Evolutionary conservation across 2,329 filamentous ascomycete species (phyloP).

Genomic region (Boeremia lycopersici): DNA sequence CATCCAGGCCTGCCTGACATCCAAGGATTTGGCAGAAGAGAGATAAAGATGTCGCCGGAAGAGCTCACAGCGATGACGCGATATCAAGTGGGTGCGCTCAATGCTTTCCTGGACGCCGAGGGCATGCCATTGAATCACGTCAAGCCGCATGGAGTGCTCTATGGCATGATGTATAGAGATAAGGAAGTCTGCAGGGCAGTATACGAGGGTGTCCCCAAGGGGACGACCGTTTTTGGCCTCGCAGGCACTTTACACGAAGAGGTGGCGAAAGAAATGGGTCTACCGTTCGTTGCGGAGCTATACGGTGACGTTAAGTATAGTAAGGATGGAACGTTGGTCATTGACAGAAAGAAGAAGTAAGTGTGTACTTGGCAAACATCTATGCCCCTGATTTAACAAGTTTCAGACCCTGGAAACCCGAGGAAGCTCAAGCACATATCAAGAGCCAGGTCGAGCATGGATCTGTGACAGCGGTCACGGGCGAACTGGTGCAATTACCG

Average conservation of each 20-base stretch:
- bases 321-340: slow-evolving; percentile 57
- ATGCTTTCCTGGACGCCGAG: slow-evolving; percentile 64
- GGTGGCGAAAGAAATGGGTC: slow-evolving; percentile 58
- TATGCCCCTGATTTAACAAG: slow-evolving; percentile 1
- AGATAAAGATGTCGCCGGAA: slow-evolving; percentile 63
- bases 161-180: slow-evolving; percentile 62
- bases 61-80: slow-evolving; percentile 63
- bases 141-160: slow-evolving; percentile 67
- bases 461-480: slow-evolving; percentile 50
- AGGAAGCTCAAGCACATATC: slow-evolving; percentile 51
- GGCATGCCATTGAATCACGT: slow-evolving; percentile 64
- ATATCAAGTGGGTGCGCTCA: slow-evolving; percentile 69
- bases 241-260: slow-evolving; percentile 62
- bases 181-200: slow-evolving; percentile 59
- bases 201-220: slow-evolving; percentile 58
- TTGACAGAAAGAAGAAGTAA: slow-evolving; percentile 64
- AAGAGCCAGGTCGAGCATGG: slow-evolving; percentile 49
- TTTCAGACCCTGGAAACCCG: slow-evolving; percentile 49
- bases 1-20: slow-evolving; percentile 70
- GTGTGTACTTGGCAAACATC: slow-evolving; percentile 1
- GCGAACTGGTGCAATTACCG: slow-evolving; percentile 50
- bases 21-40: slow-evolving; percentile 67
- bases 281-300: slow-evolving; percentile 61
- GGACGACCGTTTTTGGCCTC: slow-evolving; percentile 60
- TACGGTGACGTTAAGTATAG: slow-evolving; percentile 64